These are phyloP conservation scores for Aspergillus neotritici DNA, from an alignment of 2,329 filamentous ascomycete genomes.

Conservation along the genomic window DNA sequence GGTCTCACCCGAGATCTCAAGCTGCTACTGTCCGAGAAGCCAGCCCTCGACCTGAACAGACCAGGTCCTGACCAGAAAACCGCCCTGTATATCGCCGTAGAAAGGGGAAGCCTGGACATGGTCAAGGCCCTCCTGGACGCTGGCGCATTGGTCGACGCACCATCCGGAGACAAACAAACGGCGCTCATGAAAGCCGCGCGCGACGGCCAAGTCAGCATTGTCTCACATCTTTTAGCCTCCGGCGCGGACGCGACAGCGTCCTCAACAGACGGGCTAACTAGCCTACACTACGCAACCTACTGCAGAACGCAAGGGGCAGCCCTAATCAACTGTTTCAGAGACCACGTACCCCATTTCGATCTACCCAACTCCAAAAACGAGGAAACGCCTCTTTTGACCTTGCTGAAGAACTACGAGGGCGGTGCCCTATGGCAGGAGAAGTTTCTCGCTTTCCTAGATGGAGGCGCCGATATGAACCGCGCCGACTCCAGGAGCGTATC, in stretches of 20 bases:
- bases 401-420: background rate
- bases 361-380: background rate
- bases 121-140: background rate
- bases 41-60: conserved; percentile 2
- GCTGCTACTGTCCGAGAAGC: background rate
- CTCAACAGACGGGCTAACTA: conserved; percentile 5
- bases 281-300: conserved; percentile 9
- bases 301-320: background rate
- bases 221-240: background rate
- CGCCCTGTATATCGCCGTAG: conserved; percentile 3
- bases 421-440: background rate
- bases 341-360: background rate
- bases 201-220: background rate
- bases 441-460: background rate
- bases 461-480: conserved; percentile 1
- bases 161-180: conserved; percentile 1
- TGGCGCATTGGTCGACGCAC: conserved; percentile 1
- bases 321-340: conserved; percentile 1
- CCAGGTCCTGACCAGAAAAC: conserved; percentile 1
- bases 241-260: conserved; percentile 1
- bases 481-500: background rate
- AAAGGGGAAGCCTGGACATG: background rate
- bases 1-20: background rate
- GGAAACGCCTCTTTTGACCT: conserved; percentile 6
- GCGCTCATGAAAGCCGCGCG: conserved; percentile 8